phyloP scores from a whole-genome alignment of 2,329 filamentous ascomycete genomes.

The Diaporthe sp. region DNA sequence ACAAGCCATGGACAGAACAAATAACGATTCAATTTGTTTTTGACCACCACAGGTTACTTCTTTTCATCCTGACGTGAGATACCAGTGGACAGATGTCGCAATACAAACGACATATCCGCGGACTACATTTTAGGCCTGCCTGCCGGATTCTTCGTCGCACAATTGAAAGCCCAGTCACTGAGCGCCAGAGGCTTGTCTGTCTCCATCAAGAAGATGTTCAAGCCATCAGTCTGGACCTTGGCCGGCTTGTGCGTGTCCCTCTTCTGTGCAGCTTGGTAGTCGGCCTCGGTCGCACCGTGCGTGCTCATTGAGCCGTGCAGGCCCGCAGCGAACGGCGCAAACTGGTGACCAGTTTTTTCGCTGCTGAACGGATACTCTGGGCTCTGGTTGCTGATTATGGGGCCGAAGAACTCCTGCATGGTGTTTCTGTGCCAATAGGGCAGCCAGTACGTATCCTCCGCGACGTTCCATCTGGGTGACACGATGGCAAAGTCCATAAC shows the following conservation, averaged over 20 bases:
- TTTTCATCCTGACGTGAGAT: not conserved
- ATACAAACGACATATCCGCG: not conserved
- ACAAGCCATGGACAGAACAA: not conserved
- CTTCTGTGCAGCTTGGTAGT: conserved; percentile 57
- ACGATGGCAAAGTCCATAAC: conserved; percentile 68
- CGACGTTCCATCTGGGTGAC: conserved; percentile 67
- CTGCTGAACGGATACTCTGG: conserved; percentile 49
- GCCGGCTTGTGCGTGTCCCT: conserved; percentile 41
- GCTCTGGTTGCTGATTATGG: conserved; percentile 55
- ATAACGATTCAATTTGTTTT: not conserved
- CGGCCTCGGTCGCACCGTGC: conserved; percentile 58
- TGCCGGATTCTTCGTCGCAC: not conserved
- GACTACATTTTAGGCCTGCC: not conserved
- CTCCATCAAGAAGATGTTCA: conserved; percentile 19
- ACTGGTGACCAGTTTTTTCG: conserved; percentile 45
- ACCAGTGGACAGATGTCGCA: not conserved
- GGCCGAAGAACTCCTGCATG: conserved; percentile 59
- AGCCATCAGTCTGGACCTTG: not conserved
- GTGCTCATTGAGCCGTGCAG: conserved; percentile 69
- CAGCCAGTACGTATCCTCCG: conserved; percentile 65
- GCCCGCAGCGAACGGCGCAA: conserved; percentile 54
- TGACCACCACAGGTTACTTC: not conserved
- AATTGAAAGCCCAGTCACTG: conserved; percentile 25
- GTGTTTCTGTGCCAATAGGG: conserved; percentile 68
- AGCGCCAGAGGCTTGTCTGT: conserved; percentile 23